phyloP scores from a whole-genome alignment of 805 yeast species.

The Yarrowia phangngaensis region DNA sequence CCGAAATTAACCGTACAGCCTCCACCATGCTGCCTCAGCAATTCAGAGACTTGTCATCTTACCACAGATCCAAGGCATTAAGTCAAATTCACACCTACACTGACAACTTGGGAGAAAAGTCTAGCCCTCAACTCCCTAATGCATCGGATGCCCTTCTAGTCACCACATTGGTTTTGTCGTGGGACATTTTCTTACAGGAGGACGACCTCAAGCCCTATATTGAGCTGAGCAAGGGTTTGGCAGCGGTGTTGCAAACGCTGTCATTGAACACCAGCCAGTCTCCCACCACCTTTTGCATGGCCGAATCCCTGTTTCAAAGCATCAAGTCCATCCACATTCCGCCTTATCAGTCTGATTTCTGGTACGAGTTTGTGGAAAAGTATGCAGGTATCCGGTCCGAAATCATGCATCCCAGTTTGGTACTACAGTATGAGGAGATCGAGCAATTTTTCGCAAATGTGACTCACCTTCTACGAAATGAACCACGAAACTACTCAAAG shows the following conservation, averaged over 20 bases:
- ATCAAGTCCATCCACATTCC: conserved; percentile 39
- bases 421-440: conserved; percentile 2
- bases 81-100: conserved; percentile 12
- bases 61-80: conserved; percentile 10
- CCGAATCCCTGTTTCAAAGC: conserved; percentile 37
- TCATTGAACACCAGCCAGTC: conserved; percentile 31
- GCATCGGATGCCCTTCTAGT: conserved; percentile 31
- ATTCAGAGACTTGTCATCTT: conserved; percentile 1
- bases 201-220: conserved; percentile 33
- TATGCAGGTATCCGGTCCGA: conserved; percentile 21
- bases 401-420: background rate
- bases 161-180: conserved; percentile 34
- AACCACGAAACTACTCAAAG: conserved; percentile 2
- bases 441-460: conserved; percentile 1
- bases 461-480: background rate
- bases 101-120: conserved; percentile 1
- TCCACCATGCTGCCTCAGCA: conserved; percentile 6
- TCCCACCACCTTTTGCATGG: conserved; percentile 34
- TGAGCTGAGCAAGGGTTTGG: conserved; percentile 35
- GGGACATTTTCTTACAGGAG: conserved; percentile 36
- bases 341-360: conserved; percentile 36
- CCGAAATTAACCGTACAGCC: background rate
- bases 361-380: conserved; percentile 37
- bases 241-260: conserved; percentile 34
- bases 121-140: conserved; percentile 4